Evolutionary conservation across 2,329 filamentous ascomycete genomes (phyloP), one percentile per base, ranked within the genome.

Genomic region (Fonsecaea nubica): DNA sequence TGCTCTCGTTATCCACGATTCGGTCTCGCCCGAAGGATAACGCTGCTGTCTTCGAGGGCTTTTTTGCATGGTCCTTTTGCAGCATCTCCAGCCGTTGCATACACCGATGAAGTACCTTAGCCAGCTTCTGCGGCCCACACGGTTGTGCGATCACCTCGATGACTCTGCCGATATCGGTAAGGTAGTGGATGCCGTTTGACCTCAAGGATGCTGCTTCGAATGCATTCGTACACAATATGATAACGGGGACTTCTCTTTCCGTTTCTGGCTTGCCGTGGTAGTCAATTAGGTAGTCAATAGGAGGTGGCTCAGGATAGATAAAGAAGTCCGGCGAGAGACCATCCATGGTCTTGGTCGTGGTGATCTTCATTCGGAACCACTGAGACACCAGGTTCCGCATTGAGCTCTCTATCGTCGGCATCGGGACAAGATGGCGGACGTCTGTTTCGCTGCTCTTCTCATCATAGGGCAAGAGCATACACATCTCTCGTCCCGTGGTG

Each of bases 41-140:
- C 32, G 64, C 12, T 2, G 62, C 58, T 48, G 63, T 65, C 1
- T 65, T 63, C 4, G 52, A 45, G 30, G 55, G 66, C 50, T 42
- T 45, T 21, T 33, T 30, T 5, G 35, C 12, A 53, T 57, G 35
- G 25, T 55, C 48, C 10, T 38, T 45, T 25, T 56, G 48, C 4
- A 70, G 53, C 50, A 68, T 62, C 50, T 69, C 63, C 42, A 69
- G 50, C 18, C 70, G 65, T 62, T 69, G 71, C 67, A 73, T 63
- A 57, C 70, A 69, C 21, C 69, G 65, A 21, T 69, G 58, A 13
- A 80, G 71, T 33, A 75, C 76, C 38, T 76, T 78, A 3, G 78
- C 78, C 54, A 81, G 67, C 55, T 80, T 81, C 60, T 80, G 77
- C 7, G 79, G 78, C 0, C 78, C 79, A 58, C 76, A 79, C 3